phyloP scores from a whole-genome alignment of 495 filamentous ascomycete genomes.

The Articulospora tetracladia region DNA sequence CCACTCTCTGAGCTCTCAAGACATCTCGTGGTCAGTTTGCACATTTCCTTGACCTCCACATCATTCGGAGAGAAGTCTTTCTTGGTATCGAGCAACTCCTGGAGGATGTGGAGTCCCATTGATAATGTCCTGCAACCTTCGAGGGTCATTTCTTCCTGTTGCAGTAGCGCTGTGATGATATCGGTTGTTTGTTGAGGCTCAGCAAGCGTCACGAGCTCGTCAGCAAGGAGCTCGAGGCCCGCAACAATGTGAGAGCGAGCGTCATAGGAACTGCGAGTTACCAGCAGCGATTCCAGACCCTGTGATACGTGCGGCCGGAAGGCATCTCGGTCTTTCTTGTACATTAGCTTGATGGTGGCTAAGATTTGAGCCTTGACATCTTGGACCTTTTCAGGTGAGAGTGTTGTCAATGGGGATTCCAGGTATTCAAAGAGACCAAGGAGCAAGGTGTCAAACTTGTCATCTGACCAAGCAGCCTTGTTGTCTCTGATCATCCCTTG shows the following conservation, averaged over 20 bases:
- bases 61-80: constrained; percentile 38
- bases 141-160: constrained; percentile 32
- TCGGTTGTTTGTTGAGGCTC: constrained; percentile 45
- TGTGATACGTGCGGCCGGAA: constrained; percentile 63
- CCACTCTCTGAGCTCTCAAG: constrained; percentile 72
- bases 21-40: constrained; percentile 53
- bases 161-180: constrained; percentile 31
- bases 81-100: constrained; percentile 43
- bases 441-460: constrained; percentile 71
- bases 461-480: constrained; percentile 48
- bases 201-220: constrained; percentile 46
- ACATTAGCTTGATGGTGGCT: constrained; percentile 72
- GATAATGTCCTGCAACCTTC: constrained; percentile 39
- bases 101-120: constrained; percentile 60
- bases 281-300: constrained; percentile 63
- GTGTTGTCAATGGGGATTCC: constrained; percentile 45
- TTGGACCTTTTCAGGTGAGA: constrained; percentile 51
- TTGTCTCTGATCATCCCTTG: constrained; percentile 75
- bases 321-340: constrained; percentile 59
- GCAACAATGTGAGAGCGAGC: constrained; percentile 49
- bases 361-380: constrained; percentile 84
- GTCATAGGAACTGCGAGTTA: constrained; percentile 58
- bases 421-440: constrained; percentile 72
- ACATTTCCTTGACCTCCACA: constrained; percentile 40
- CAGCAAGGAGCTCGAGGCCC: constrained; percentile 49